Percentiles rank a stretch among this genome's conserved stretches.
These are phyloP conservation scores for Boletus patriciae DNA, from an alignment of 768 basidiomycete genomes.

Conservation along the genomic window DNA sequence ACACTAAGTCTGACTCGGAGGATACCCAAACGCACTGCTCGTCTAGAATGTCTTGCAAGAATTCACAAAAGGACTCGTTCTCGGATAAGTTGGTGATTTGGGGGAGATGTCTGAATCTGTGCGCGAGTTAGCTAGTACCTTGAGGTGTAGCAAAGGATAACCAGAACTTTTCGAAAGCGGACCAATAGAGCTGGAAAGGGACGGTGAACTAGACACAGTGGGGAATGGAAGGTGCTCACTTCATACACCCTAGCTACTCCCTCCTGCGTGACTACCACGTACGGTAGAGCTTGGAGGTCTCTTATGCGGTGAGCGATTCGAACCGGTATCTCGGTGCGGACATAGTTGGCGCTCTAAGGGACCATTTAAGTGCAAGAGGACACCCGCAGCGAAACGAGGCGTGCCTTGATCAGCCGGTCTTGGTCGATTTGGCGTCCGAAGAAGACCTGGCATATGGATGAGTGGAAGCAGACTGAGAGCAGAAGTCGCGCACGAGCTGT, in stretches of 20 bases:
- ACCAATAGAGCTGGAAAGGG: conserved; percentile 70
- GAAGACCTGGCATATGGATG: conserved; percentile 56
- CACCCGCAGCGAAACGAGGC: conserved; percentile 5
- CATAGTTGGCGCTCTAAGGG: conserved; percentile 81
- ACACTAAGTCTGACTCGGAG: neutral
- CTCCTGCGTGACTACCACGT: conserved; percentile 84
- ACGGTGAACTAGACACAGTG: neutral
- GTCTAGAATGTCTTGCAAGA: conserved; percentile 60
- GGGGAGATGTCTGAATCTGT: conserved; percentile 72
- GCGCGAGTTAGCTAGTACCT: conserved; percentile 16
- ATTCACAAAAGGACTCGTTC: conserved; percentile 77
- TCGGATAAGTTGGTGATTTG: conserved; percentile 68
- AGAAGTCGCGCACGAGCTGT: conserved; percentile 59
- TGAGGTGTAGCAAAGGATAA: neutral
- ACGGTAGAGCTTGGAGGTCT: conserved; percentile 84
- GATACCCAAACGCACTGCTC: conserved; percentile 63
- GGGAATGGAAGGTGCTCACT: conserved; percentile 44
- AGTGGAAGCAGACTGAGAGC: neutral
- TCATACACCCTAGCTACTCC: conserved; percentile 82
- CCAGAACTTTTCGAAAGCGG: conserved; percentile 77
- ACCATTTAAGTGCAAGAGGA: neutral
- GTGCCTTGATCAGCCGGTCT: conserved; percentile 73
- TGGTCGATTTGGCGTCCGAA: conserved; percentile 82
- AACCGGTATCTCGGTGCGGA: conserved; percentile 84
- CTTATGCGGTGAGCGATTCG: conserved; percentile 85